A percentile compares a stretch with the other conserved stretches of the same genome.
These are phyloP conservation scores for Clitopilus passeckerianus DNA, from an alignment of 768 basidiomycete species.

Conservation along the genomic window DNA sequence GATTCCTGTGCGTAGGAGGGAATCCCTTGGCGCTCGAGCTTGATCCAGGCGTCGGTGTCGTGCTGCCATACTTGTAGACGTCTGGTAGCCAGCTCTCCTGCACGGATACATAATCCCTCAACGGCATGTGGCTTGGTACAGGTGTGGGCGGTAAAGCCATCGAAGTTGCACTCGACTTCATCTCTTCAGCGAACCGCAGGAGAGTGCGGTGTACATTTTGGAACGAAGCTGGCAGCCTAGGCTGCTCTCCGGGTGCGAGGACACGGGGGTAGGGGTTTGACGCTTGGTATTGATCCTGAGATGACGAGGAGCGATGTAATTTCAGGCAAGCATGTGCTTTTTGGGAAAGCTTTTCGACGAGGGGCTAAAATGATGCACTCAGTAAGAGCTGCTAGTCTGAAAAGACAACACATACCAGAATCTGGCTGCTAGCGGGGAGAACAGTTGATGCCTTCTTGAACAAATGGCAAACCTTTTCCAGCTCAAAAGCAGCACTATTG, in stretches of 20 bases:
- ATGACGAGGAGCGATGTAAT: constrained; percentile 47
- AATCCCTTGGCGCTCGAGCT: constrained; percentile 18
- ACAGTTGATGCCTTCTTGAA: constrained; percentile 54
- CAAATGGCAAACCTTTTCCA: constrained; percentile 53
- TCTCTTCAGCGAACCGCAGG: constrained; percentile 25
- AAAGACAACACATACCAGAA: constrained; percentile 37
- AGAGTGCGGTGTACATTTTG: constrained; percentile 27
- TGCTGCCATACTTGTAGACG: constrained; percentile 33
- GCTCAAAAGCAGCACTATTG: constrained; percentile 52
- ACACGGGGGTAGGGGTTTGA: constrained; percentile 1
- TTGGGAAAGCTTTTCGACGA: constrained; percentile 44
- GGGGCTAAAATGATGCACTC: constrained; percentile 29
- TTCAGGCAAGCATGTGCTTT: constrained; percentile 18
- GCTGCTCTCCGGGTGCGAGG: constrained; percentile 12
- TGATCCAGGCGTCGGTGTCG: constrained; percentile 36
- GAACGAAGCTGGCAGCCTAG: constrained; percentile 30
- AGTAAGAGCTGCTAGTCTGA: neutral
- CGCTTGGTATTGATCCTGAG: neutral
- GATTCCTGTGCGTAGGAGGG: constrained; percentile 15
- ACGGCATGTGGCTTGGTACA: constrained; percentile 2
- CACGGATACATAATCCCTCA: constrained; percentile 4
- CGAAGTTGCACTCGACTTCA: constrained; percentile 14
- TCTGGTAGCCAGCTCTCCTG: constrained; percentile 34
- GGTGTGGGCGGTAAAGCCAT: constrained; percentile 1
- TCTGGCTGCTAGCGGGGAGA: constrained; percentile 56